Base-by-base conservation (phyloP, 1,284 basidiomycete genomes). In the Ceratobasidium sp. region DNA sequence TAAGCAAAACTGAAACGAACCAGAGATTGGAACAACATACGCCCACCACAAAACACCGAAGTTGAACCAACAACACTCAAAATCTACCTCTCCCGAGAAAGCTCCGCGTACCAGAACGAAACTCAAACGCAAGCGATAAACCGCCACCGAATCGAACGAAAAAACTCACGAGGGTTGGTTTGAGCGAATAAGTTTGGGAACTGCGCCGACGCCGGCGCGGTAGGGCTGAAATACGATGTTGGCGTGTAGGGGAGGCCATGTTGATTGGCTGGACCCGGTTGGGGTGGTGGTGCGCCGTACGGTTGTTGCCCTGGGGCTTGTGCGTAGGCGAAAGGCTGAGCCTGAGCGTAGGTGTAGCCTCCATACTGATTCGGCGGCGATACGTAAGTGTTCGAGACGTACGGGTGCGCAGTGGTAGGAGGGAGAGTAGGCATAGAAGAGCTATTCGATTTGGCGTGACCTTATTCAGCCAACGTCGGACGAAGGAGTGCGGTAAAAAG, bases 331-430 rank as follows among this genome's bases (percentile, higher is more conserved):
- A 47, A 45, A 17, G 60, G 41, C 27, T 63, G 60, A 63, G 60
- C 44, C 11, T 44, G 60, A 6, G 60, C 41, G 22, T 63, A 64
- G 11, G 36, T 11, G 36, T 41, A 41, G 36, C 36, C 36, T 22
- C 62, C 62, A 19, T 64, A 64, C n/a, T 47, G 44, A 6, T 29
- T 29, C 15, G 54, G 27, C 14, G 50, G 66, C 7, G 65, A 44
- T 7, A 33, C 33, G 17, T 67, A 54, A 6, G 22, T n/a, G 33
- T 67, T 67, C 53, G 66, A 56, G 15, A 57, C n/a, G 66, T 69
- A 69, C 15, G 69, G 69, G 50, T 72, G 54, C n/a, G 69, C 69
- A 22, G 69, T 60, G 19, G 50, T 54, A 11, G 66, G 48, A 41
- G 69, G 69, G 45, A 57, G 47, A 31, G 47, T 64, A 6, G 62